Evolutionary conservation across 2,329 filamentous ascomycete species (phyloP).

Genomic region (Xylaria sp.): DNA sequence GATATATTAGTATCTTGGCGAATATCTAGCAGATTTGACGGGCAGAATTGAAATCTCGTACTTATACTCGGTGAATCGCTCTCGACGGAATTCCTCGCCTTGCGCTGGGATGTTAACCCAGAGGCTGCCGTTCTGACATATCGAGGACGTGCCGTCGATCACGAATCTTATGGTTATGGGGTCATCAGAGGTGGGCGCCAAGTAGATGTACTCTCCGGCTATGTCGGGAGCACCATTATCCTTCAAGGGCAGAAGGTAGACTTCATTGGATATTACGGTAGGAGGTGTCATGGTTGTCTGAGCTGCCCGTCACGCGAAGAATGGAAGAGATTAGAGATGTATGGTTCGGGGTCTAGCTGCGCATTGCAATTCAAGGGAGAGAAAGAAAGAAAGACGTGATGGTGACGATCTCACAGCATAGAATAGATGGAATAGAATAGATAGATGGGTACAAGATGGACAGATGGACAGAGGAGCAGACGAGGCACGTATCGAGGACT

Average conservation of each 20-base stretch:
- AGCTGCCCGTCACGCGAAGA: not conserved
- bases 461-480: not conserved
- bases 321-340: not conserved
- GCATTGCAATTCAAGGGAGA: not conserved
- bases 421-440: not conserved
- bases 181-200: conserved; percentile 68
- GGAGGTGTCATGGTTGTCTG: conserved; percentile 46
- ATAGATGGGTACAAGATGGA: not conserved
- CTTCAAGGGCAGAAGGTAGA: conserved; percentile 85
- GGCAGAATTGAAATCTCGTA: conserved; percentile 41
- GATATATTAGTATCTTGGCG: conserved; percentile 6
- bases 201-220: conserved; percentile 83
- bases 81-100: conserved; percentile 69
- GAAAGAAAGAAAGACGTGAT: not conserved
- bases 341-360: not conserved
- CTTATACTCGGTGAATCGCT: conserved; percentile 84
- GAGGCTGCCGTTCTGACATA: conserved; percentile 87
- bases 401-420: not conserved
- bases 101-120: conserved; percentile 92
- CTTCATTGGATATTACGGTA: conserved; percentile 61
- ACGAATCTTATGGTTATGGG: conserved; percentile 80
- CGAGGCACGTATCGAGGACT: not conserved
- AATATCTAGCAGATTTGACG: not conserved
- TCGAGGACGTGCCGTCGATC: conserved; percentile 90
- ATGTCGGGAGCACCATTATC: conserved; percentile 91